A percentile compares a stretch with the other conserved stretches of the same genome.
Evolutionary conservation across 2,329 filamentous ascomycete species (phyloP).

Genomic region (Ceratocystis cubensis): DNA sequence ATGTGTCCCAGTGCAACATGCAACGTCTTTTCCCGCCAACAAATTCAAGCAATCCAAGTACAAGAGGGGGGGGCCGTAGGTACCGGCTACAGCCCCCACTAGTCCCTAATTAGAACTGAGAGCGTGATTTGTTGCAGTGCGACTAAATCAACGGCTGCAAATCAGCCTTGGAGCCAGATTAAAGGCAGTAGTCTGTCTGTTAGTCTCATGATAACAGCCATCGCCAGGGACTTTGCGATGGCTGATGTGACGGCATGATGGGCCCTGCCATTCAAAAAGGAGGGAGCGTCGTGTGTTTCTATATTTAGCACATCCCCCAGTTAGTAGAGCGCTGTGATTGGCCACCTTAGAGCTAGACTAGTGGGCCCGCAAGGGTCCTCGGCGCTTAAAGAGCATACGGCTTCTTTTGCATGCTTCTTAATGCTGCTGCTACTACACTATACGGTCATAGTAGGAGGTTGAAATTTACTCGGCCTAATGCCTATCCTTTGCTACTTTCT

Average conservation of each 20-base stretch:
- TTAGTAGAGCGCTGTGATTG: constrained; percentile 2
- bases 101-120: not conserved
- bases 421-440: not conserved
- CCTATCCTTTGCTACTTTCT: too few species aligned
- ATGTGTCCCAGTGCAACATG: not conserved
- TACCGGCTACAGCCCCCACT: not conserved
- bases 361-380: constrained; percentile 4
- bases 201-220: not conserved
- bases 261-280: not conserved
- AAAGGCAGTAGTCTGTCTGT: not conserved
- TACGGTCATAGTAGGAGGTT: too few species aligned
- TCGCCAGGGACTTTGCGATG: not conserved
- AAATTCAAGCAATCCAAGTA: not conserved
- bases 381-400: constrained; percentile 1
- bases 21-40: not conserved
- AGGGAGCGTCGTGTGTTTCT: not conserved
- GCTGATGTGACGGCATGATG: not conserved
- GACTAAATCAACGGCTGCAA: not conserved
- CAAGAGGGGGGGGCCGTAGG: not conserved
- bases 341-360: not conserved
- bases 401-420: not conserved
- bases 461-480: too few species aligned
- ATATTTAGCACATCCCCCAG: not conserved
- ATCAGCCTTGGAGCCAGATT: too few species aligned
- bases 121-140: not conserved